These are phyloP conservation scores for Royoungia palumana DNA, from an alignment of 768 basidiomycete genomes.

Conservation along the genomic window DNA sequence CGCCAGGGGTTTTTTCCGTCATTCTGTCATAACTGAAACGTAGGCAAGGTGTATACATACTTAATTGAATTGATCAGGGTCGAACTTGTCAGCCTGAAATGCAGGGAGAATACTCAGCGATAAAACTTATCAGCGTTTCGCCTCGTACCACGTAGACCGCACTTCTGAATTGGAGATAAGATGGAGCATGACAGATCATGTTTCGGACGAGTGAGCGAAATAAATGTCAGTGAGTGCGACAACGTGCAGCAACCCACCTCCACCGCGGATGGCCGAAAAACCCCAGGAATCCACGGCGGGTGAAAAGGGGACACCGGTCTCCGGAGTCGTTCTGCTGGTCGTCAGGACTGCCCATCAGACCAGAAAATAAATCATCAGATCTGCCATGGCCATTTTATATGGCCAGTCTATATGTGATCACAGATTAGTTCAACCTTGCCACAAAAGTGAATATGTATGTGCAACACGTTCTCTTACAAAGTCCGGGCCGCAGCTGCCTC, in stretches of 20 bases:
- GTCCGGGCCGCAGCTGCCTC: not conserved
- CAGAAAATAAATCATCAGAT: conserved; percentile 1
- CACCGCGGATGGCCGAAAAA: conserved; percentile 25
- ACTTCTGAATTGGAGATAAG: conserved; percentile 7
- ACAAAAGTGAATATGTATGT: not conserved
- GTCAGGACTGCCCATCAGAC: conserved; percentile 5
- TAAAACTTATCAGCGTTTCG: not conserved
- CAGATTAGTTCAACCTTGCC: too few species aligned
- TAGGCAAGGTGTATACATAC: not conserved
- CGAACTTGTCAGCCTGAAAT: conserved; percentile 5
- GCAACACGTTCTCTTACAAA: conserved; percentile 1
- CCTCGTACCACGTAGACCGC: not conserved
- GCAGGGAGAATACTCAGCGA: conserved; percentile 1
- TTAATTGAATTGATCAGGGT: not conserved
- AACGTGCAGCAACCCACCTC: conserved; percentile 1
- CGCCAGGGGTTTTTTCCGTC: not conserved
- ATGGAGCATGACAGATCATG: conserved; percentile 4
- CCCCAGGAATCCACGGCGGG: conserved; percentile 14
- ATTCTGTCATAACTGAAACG: not conserved
- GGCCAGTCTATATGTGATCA: too few species aligned
- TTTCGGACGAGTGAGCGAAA: conserved; percentile 9
- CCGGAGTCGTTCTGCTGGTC: conserved; percentile 4
- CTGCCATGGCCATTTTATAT: too few species aligned
- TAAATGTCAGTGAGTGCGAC: not conserved
- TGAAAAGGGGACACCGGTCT: conserved; percentile 8